Evolutionary conservation across 176 grass and related monocot species (phyloP).

Genomic region (Avena atlantica): DNA sequence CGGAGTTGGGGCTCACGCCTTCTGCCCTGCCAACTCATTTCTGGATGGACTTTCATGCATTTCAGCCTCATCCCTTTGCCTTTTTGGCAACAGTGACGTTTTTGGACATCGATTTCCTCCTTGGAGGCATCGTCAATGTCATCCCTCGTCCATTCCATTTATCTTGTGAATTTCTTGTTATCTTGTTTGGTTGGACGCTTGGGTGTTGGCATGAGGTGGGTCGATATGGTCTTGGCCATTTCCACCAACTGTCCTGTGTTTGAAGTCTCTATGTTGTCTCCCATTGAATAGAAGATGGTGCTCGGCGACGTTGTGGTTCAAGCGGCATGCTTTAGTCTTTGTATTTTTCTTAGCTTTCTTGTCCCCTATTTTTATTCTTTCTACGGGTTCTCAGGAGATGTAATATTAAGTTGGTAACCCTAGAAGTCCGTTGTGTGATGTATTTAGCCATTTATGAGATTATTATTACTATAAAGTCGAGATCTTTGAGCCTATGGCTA

Average conservation of each 20-base stretch:
- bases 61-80: neutral
- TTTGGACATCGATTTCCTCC: neutral
- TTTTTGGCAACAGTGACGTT: neutral
- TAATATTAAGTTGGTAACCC: too few relatives aligned
- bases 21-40: too few relatives aligned
- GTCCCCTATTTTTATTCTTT: too few relatives aligned
- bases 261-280: neutral
- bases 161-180: neutral
- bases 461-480: too few relatives aligned
- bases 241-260: neutral
- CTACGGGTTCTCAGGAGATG: too few relatives aligned
- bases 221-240: neutral
- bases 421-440: too few relatives aligned
- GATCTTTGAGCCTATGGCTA: too few relatives aligned
- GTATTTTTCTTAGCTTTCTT: too few relatives aligned
- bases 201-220: neutral
- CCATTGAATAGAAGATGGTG: neutral
- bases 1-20: too few relatives aligned
- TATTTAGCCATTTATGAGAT: too few relatives aligned
- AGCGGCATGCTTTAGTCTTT: neutral
- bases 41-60: too few relatives aligned
- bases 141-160: neutral
- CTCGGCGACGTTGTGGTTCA: neutral
- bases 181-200: neutral
- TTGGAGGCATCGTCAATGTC: neutral